A percentile compares a stretch with the other conserved stretches of the same genome.
Evolutionary conservation across 139 green algal species (phyloP).

Genomic region (Chlamydomonas eustigma): DNA sequence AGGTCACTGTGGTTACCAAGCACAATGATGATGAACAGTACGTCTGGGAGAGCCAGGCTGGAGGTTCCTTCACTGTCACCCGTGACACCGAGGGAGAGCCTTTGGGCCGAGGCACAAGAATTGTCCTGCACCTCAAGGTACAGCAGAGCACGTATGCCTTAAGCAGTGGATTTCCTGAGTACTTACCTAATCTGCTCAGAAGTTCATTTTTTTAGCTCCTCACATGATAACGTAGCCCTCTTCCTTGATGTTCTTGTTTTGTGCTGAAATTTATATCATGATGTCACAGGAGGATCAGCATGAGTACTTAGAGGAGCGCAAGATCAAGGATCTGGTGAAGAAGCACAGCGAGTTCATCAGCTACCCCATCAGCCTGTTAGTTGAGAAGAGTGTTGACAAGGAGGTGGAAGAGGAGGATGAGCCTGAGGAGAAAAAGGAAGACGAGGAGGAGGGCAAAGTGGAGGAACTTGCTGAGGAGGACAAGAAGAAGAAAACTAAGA

Average conservation of each 20-base stretch:
- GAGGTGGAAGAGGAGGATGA: constrained; percentile 86
- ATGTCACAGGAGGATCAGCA: no score
- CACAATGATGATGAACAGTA: constrained; percentile 99
- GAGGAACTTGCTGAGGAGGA: constrained; percentile 79
- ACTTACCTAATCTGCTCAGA: neutral
- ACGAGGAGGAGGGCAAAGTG: constrained; percentile 77
- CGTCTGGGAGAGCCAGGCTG: constrained; percentile 96
- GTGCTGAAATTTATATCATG: constrained; percentile 1
- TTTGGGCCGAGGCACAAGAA: constrained; percentile 94
- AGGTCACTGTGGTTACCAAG: constrained; percentile 86
- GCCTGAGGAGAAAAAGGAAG: constrained; percentile 30
- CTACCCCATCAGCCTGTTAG: constrained; percentile 98
- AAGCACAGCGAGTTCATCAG: constrained; percentile 99
- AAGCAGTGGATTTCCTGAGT: constrained; percentile 10
- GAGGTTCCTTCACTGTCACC: constrained; percentile 98
- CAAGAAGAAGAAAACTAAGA: constrained; percentile 84
- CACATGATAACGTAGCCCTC: neutral
- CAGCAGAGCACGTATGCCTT: no score
- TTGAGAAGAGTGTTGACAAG: constrained; percentile 97
- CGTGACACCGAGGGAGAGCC: constrained; percentile 73
- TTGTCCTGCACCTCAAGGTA: constrained; percentile 91
- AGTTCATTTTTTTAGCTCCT: neutral
- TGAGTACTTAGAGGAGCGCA: constrained; percentile 98
- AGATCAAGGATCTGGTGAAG: constrained; percentile 98
- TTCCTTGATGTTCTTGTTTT: constrained; percentile 6